Evolutionary conservation across 345 rosid genomes (phyloP).

Genomic region (Raphanus raphanistrum): DNA sequence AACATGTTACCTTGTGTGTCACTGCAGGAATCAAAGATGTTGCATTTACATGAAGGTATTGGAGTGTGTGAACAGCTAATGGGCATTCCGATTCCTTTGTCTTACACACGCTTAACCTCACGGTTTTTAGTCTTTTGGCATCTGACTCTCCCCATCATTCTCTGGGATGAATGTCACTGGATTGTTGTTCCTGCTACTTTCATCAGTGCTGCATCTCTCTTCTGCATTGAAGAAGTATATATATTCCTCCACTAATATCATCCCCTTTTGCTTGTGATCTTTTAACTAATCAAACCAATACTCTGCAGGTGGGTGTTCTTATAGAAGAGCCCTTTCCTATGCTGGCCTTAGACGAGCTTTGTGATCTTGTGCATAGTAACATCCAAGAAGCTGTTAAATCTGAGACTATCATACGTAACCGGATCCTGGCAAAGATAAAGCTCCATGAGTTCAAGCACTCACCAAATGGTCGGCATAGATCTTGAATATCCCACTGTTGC

Average conservation of each 20-base stretch:
- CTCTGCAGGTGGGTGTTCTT: slow-evolving; percentile 84
- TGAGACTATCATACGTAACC: slow-evolving; percentile 56
- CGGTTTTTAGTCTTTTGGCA: slow-evolving; percentile 96
- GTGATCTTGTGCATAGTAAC: slow-evolving; percentile 53
- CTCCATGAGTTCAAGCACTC: slow-evolving; percentile 47
- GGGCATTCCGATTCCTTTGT: slow-evolving; percentile 86
- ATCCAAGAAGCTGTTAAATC: slow-evolving; percentile 61
- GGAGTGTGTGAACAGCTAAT: slow-evolving; percentile 79
- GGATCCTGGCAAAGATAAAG: slow-evolving; percentile 50
- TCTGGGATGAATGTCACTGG: slow-evolving; percentile 99
- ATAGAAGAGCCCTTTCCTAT: slow-evolving; percentile 93
- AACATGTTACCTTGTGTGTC: neutral
- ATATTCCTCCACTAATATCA: neutral
- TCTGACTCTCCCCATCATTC: slow-evolving; percentile 83
- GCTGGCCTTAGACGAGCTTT: slow-evolving; percentile 87
- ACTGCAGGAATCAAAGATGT: slow-evolving; percentile 65
- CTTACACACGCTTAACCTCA: slow-evolving; percentile 90
- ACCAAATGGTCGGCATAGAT: slow-evolving; percentile 66
- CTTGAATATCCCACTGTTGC: slow-evolving; percentile 12
- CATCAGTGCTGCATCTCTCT: slow-evolving; percentile 86
- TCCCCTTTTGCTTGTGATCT: neutral
- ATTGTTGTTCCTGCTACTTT: slow-evolving; percentile 95
- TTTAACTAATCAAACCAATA: slow-evolving; percentile 11
- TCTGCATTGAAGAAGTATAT: slow-evolving; percentile 89
- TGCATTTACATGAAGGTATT: slow-evolving; percentile 81